These are phyloP conservation scores for Paecilomyces variotii DNA, from an alignment of 2,329 filamentous ascomycete genomes.

Conservation along the genomic window DNA sequence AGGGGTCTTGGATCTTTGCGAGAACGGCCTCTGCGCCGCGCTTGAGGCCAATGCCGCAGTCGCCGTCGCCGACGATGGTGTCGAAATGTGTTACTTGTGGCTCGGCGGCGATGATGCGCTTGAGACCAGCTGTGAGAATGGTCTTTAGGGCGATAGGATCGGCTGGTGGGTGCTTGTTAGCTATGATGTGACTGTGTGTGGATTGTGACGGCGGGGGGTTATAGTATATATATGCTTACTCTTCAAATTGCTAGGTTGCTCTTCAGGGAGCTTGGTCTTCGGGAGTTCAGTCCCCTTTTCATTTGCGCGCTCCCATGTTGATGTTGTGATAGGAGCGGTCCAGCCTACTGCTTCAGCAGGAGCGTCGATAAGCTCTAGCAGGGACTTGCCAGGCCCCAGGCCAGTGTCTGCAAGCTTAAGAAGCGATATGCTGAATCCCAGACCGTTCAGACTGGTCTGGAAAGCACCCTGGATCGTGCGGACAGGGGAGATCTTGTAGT, in stretches of 20 bases:
- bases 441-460: slow-evolving; percentile 64
- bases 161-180: slow-evolving; percentile 29
- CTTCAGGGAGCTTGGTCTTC: slow-evolving; percentile 32
- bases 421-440: slow-evolving; percentile 63
- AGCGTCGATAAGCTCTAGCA: slow-evolving; percentile 60
- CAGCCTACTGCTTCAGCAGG: slow-evolving; percentile 61
- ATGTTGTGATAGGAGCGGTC: slow-evolving; percentile 51
- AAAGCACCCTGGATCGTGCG: slow-evolving; percentile 59
- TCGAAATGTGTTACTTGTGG: slow-evolving; percentile 60
- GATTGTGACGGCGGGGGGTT: background rate
- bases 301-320: slow-evolving; percentile 50
- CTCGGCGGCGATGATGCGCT: slow-evolving; percentile 55
- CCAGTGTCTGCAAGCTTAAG: slow-evolving; percentile 56
- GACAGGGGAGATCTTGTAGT: slow-evolving; percentile 53
- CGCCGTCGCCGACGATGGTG: slow-evolving; percentile 81
- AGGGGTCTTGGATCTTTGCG: slow-evolving; percentile 31
- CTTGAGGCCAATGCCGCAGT: slow-evolving; percentile 80
- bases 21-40: slow-evolving; percentile 66
- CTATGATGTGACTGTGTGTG: background rate
- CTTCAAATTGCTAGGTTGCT: slow-evolving; percentile 46
- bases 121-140: slow-evolving; percentile 47
- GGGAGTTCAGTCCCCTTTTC: slow-evolving; percentile 36
- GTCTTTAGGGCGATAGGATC: slow-evolving; percentile 44
- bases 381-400: slow-evolving; percentile 43
- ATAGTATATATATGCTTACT: slow-evolving; percentile 36